Evolutionary conservation across 2,329 filamentous ascomycete genomes (phyloP), one percentile per base, ranked within the genome.

Genomic region (Xylaria sp.): DNA sequence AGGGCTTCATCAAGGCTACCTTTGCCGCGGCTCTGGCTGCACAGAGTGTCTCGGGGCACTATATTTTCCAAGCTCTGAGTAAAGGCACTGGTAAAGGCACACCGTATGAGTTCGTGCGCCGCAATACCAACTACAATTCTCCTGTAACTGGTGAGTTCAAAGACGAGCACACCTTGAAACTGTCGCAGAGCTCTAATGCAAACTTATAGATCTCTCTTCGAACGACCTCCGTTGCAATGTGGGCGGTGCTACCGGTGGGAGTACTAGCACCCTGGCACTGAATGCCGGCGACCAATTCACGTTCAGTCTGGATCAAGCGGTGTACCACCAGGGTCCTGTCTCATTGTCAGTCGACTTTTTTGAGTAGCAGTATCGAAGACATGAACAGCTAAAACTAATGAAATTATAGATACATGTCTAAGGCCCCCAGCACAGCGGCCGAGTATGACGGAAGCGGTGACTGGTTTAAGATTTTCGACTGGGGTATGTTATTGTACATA

Each of bases 41-140:
- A 4, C 74, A 77, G 67, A 69, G 77, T 20, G 80, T 74, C 10
- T 78, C 78, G 3, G 80, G 73, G 2, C 80, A 82, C 70, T 82
- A 82, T 75, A 81, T 82, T 72, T 82, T 81, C 73, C 77, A 81
- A 67, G 72, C 80, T 36, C 70, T 82, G 43, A 68, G 73, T 9
- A 75, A 78, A 58, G 80, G 78, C 5, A 74, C 73, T 18, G 71
- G 71, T 20, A 78, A 78, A 70, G 79, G 76, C 41, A 70, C 68
- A 46, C 65, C 76, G 6, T 82, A 78, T 68, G 73, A 81, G 66
- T 78, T 79, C 71, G 76, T 85, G 67, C 80, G 83, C 30, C 77
- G 76, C 60, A 84, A 84, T 77, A 81, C 77, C 60, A 85, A 84
- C 79, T 77, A 81, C 72, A 84, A 84, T 77, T 83, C 81, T 10